Conservation (phyloP, 805 yeast species). For the Suhomyces kilbournensis region DNA sequence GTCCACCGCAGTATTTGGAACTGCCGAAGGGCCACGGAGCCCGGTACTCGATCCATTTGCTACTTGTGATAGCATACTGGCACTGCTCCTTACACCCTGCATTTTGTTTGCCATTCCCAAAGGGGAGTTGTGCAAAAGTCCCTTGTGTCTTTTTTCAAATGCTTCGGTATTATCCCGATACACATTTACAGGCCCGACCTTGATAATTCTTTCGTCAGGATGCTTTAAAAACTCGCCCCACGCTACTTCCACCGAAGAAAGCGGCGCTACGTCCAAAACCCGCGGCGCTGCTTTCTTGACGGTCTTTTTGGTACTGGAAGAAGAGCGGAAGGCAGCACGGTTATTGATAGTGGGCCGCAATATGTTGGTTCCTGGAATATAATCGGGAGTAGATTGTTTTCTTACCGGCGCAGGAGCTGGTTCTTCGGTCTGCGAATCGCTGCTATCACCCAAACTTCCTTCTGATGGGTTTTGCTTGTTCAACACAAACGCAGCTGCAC, state of each 20-base stretch:
- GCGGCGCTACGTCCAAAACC: constrained; percentile 41
- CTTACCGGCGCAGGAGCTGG: constrained; percentile 25
- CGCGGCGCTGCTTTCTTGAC: constrained; percentile 23
- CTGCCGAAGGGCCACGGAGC: constrained; percentile 14
- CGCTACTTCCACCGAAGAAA: constrained; percentile 53
- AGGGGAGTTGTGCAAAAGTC: constrained; percentile 58
- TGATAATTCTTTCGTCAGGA: constrained; percentile 58
- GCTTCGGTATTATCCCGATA: constrained; percentile 42
- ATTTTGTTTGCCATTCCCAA: constrained; percentile 36
- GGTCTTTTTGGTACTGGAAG: constrained; percentile 13
- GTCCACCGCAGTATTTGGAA: constrained; percentile 22
- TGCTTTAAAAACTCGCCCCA: constrained; percentile 56
- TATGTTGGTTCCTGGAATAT: constrained; percentile 59
- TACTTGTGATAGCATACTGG: constrained; percentile 37
- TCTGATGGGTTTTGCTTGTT: constrained; percentile 17
- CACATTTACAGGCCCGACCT: constrained; percentile 51
- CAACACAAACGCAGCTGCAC: constrained; percentile 41
- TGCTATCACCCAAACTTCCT: constrained; percentile 3
- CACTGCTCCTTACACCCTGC: constrained; percentile 18
- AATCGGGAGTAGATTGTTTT: constrained; percentile 30
- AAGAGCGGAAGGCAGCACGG: constrained; percentile 19
- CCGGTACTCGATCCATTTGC: constrained; percentile 33
- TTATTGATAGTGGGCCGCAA: constrained; percentile 50
- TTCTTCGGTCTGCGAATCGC: constrained; percentile 2
- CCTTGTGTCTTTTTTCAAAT: constrained; percentile 57